Percentiles rank a stretch among this genome's conserved stretches.
phyloP scores from a whole-genome alignment of 2,329 filamentous ascomycete genomes.

The Akanthomyces muscarius region DNA sequence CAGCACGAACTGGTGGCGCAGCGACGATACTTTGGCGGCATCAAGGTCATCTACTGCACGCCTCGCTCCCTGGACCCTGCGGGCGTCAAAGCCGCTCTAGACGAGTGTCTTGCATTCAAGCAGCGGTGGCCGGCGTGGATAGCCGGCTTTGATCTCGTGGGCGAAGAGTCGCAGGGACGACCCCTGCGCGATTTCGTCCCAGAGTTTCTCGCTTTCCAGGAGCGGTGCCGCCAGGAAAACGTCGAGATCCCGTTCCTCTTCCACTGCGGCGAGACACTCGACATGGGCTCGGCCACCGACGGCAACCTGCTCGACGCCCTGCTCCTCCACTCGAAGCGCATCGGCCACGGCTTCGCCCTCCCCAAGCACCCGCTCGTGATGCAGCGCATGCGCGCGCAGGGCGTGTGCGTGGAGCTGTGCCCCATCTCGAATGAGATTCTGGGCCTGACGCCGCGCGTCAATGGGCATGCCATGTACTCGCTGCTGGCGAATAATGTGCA shows the following conservation, averaged over 20 bases:
- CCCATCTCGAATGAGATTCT: constrained; percentile 75
- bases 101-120: constrained; percentile 61
- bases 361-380: constrained; percentile 64
- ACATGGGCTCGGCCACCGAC: constrained; percentile 60
- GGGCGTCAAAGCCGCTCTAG: constrained; percentile 48
- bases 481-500: constrained; percentile 69
- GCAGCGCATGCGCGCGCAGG: constrained; percentile 57
- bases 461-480: constrained; percentile 63
- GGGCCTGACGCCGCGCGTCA: constrained; percentile 61
- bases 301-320: constrained; percentile 68
- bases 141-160: constrained; percentile 69
- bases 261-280: constrained; percentile 72
- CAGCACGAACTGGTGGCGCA: constrained; percentile 28
- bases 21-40: constrained; percentile 50
- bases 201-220: constrained; percentile 54
- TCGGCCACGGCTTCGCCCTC: constrained; percentile 70
- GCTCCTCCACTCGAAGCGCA: constrained; percentile 61
- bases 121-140: constrained; percentile 53
- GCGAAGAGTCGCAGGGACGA: constrained; percentile 59
- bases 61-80: constrained; percentile 54
- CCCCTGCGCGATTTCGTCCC: constrained; percentile 54
- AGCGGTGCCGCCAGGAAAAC: constrained; percentile 42
- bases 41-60: constrained; percentile 70
- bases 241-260: constrained; percentile 69
- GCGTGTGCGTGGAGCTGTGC: constrained; percentile 70